Evolutionary conservation across 2,329 filamentous ascomycete genomes (phyloP), one percentile per base, ranked within the genome.

Genomic region (Lasiodiplodia sp.): DNA sequence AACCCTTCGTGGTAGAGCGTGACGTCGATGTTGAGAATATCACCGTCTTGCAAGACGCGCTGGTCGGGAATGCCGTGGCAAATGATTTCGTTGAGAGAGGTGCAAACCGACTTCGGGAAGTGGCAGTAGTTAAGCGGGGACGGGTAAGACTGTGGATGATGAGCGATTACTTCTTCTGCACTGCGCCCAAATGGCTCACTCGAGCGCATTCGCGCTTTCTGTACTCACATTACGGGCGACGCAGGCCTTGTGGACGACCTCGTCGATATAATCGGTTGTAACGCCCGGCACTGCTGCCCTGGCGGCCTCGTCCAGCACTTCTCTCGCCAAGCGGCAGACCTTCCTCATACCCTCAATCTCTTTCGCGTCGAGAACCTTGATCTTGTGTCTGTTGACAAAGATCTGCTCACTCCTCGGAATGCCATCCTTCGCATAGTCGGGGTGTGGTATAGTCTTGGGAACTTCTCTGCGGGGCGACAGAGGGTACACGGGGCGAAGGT

Each of bases 51-150:
- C 1, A 99, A 86, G 8, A 92, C 86, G 67, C 96, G 89, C 79
- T 97, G 90, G 77, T 99, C 96, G 18, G 96, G 96, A 72, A 99
- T 99, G 66, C 96, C 96, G 85, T 99, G 96, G 84, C 96, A 99
- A 79, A 99, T 98, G 72, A 97, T 92, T 82, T 99, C 96, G 84
- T 99, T 99, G 62, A 92, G 83, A 2, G 95, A 98, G 3, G 95
- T 98, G 82, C 96, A 99, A 71, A 97, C 92, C 0, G 96, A 99
- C 83, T 99, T 99, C 72, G 96, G 96, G 82, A 98, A 99, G 80
- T 94, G 86, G 84, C 92, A 92, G 83, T 98, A 98, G 83, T 97
- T 97, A 40, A 98, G 85, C 1, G 95, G 94, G 0, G 95, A 97
- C 0, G 95, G 95, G 79, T 98, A 98, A 11, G 94, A 92, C 94